phyloP scores from a whole-genome alignment of 768 basidiomycete genomes.

The Fibroporia radiculosa region DNA sequence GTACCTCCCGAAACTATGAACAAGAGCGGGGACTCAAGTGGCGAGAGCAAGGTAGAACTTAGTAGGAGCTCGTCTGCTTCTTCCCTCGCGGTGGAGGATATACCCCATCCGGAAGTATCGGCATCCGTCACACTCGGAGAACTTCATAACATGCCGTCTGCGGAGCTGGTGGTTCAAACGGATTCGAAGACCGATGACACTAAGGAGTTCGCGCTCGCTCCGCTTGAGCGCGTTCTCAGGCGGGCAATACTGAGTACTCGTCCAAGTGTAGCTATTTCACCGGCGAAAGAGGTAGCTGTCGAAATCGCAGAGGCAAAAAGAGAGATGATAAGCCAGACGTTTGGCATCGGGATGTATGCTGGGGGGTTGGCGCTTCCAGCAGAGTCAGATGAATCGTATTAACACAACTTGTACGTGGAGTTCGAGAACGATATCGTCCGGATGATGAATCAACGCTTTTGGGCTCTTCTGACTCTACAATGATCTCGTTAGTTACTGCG shows the following conservation, averaged over 20 bases:
- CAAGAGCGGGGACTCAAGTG: neutral
- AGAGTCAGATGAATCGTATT: too few relatives aligned
- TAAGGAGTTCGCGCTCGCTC: neutral
- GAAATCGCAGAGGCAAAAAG: constrained; percentile 8
- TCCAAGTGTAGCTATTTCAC: neutral
- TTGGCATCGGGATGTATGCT: too few relatives aligned
- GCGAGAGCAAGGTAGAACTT: neutral
- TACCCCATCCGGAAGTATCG: neutral
- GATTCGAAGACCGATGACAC: neutral
- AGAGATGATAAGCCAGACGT: constrained; percentile 4
- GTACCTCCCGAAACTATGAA: constrained; percentile 2
- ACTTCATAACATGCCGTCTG: constrained; percentile 6
- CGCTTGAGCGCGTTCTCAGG: constrained; percentile 11
- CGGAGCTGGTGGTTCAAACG: constrained; percentile 2
- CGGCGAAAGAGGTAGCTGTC: constrained; percentile 2
- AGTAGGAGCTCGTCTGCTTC: too few relatives aligned
- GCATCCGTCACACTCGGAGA: neutral
- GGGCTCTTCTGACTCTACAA: too few relatives aligned
- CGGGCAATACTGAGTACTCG: constrained; percentile 8
- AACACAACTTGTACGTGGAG: too few relatives aligned
- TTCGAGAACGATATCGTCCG: too few relatives aligned
- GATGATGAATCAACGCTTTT: too few relatives aligned
- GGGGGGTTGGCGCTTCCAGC: too few relatives aligned
- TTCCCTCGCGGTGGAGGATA: too few relatives aligned
- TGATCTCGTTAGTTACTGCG: too few relatives aligned